phyloP scores from a whole-genome alignment of 2,329 filamentous ascomycete species.

The Penicillium sp. region DNA sequence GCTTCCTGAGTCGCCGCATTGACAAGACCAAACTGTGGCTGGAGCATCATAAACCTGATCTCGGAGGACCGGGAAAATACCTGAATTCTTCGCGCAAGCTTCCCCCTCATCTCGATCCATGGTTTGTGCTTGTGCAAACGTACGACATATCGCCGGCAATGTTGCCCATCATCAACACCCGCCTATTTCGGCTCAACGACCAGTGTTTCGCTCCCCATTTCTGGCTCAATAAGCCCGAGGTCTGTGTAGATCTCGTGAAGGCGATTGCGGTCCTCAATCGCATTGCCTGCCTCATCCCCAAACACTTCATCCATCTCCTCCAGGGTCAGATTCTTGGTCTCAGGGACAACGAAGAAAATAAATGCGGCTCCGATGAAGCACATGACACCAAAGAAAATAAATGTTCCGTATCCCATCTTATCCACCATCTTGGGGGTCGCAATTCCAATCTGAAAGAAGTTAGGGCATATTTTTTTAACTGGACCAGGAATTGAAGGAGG shows the following conservation, averaged over 20 bases:
- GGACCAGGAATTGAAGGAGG: constrained; percentile 5
- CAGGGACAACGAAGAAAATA: constrained; percentile 19
- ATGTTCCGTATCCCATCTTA: constrained; percentile 31
- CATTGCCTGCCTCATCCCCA: not conserved
- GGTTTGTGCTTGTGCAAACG: too few relatives aligned
- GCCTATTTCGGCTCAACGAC: too few relatives aligned
- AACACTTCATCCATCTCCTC: constrained; percentile 9
- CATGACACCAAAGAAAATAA: constrained; percentile 33
- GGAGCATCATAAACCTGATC: too few relatives aligned
- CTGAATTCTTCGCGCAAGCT: too few relatives aligned
- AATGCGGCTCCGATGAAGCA: constrained; percentile 12
- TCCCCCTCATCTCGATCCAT: too few relatives aligned
- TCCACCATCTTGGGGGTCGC: constrained; percentile 24
- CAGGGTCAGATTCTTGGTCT: constrained; percentile 6
- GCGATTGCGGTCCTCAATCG: constrained; percentile 3
- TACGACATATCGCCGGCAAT: too few relatives aligned
- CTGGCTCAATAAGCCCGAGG: not conserved
- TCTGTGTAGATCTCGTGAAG: constrained; percentile 2
- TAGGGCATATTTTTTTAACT: not conserved
- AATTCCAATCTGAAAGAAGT: not conserved
- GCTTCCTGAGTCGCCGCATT: too few relatives aligned
- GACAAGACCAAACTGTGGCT: too few relatives aligned
- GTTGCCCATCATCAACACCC: too few relatives aligned
- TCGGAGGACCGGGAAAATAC: too few relatives aligned
- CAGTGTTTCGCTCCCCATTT: not conserved